Percentiles rank a stretch among this genome's conserved stretches.
Conservation (phyloP, 768 basidiomycete genomes). For the Amanita polypyramis region DNA sequence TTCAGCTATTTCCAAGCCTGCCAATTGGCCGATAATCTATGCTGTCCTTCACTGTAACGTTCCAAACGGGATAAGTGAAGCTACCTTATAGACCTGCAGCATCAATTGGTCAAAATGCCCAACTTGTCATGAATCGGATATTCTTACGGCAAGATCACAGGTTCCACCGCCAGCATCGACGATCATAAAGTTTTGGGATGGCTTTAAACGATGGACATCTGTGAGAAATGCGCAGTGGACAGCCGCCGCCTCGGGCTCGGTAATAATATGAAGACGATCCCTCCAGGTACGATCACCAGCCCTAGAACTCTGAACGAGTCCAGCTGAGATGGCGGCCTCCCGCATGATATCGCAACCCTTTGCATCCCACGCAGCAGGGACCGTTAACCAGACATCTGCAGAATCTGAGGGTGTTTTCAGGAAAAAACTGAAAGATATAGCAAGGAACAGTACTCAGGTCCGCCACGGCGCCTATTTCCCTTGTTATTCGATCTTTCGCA, state of each 20-base stretch:
- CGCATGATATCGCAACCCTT: conserved; percentile 81
- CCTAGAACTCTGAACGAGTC: conserved; percentile 61
- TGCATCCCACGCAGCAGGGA: conserved; percentile 88
- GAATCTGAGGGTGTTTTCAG: conserved; percentile 36
- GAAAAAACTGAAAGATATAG: neutral
- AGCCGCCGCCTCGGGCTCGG: conserved; percentile 80
- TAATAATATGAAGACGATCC: conserved; percentile 77
- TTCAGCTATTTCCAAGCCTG: conserved; percentile 84
- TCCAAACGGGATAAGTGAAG: neutral
- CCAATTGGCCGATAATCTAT: conserved; percentile 67
- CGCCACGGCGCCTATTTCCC: conserved; percentile 77
- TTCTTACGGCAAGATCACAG: conserved; percentile 48
- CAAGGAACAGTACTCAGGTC: conserved; percentile 56
- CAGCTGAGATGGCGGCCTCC: conserved; percentile 71
- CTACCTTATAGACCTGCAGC: conserved; percentile 7
- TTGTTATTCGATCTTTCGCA: conserved; percentile 78
- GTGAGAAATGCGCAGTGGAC: conserved; percentile 81
- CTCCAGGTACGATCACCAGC: conserved; percentile 70
- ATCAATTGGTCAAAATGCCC: neutral
- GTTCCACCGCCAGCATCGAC: conserved; percentile 87
- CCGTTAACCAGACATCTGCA: conserved; percentile 79
- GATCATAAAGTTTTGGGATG: conserved; percentile 84
- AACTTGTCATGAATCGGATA: neutral
- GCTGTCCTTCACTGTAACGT: conserved; percentile 14
- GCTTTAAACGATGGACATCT: conserved; percentile 65